A percentile compares a stretch with the other conserved stretches of the same genome.
Conservation (phyloP, 345 rosid genomes). For the Euphorbia peplus region DNA sequence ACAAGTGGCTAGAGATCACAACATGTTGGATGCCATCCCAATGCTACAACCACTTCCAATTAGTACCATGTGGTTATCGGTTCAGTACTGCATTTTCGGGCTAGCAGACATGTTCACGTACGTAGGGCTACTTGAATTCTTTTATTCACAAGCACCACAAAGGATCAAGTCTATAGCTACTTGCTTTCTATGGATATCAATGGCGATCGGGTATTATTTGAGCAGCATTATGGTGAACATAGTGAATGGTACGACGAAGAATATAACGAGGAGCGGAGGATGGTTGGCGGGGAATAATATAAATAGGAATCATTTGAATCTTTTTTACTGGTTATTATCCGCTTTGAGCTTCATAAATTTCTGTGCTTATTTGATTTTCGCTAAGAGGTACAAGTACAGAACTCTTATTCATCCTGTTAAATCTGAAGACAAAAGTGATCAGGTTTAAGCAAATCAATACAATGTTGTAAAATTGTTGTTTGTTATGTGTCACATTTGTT, state of each 20-base stretch:
- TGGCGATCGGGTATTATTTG: constrained; percentile 50
- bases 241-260: constrained; percentile 37
- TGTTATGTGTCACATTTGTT: not conserved
- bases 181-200: constrained; percentile 55
- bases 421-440: not conserved
- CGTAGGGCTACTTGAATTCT: constrained; percentile 53
- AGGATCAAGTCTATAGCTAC: constrained; percentile 41
- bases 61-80: constrained; percentile 48
- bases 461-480: not conserved
- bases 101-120: constrained; percentile 54
- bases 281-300: constrained; percentile 63
- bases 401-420: constrained; percentile 14
- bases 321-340: constrained; percentile 49
- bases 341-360: constrained; percentile 47
- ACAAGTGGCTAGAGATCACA: constrained; percentile 40
- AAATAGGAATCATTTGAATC: constrained; percentile 53
- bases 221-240: constrained; percentile 46
- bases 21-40: constrained; percentile 47
- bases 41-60: constrained; percentile 44
- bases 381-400: constrained; percentile 45
- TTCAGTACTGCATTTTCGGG: constrained; percentile 58
- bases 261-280: constrained; percentile 36
- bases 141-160: constrained; percentile 57
- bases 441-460: not conserved
- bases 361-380: constrained; percentile 38